Percentiles rank a stretch among this genome's conserved stretches.
Evolutionary conservation across 345 rosid genomes (phyloP).

Genomic region (Arabis hirsuta): DNA sequence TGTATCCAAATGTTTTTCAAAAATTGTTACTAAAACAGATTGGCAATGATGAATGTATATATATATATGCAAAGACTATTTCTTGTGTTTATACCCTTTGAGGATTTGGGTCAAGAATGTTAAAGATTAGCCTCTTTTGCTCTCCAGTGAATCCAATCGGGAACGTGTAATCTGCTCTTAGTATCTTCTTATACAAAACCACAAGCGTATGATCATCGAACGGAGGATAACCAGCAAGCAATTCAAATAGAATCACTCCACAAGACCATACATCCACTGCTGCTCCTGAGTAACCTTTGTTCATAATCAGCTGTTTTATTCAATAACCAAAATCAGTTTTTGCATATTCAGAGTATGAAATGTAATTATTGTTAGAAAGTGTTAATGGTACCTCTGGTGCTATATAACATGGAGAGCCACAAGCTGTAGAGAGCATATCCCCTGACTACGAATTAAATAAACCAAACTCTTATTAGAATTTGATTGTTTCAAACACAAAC

Average conservation of each 20-base stretch:
- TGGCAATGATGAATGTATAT: background rate
- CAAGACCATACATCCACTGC: conserved; percentile 95
- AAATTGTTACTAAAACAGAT: background rate
- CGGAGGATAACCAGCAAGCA: conserved; percentile 76
- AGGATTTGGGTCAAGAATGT: conserved; percentile 74
- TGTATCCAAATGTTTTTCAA: conserved; percentile 40
- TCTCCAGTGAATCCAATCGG: conserved; percentile 62
- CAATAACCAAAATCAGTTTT: conserved; percentile 26
- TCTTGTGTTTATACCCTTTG: conserved; percentile 51
- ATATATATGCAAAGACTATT: background rate
- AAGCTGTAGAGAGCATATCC: conserved; percentile 80
- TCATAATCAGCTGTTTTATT: conserved; percentile 64
- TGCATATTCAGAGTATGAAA: background rate
- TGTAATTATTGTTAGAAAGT: background rate
- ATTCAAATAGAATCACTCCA: conserved; percentile 86
- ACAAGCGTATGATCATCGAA: conserved; percentile 79
- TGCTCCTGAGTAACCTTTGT: conserved; percentile 80
- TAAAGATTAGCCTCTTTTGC: conserved; percentile 68
- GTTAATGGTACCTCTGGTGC: conserved; percentile 80
- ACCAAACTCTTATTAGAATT: conserved; percentile 21
- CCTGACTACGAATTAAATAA: conserved; percentile 58
- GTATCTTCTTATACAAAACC: conserved; percentile 73
- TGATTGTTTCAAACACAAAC: conserved; percentile 8
- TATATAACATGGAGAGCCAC: conserved; percentile 91
- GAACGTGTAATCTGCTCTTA: conserved; percentile 65